Percentiles rank a stretch among this genome's conserved stretches.
Conservation (phyloP, 192 early-diverging fungal species). For the Backusella sp. region DNA sequence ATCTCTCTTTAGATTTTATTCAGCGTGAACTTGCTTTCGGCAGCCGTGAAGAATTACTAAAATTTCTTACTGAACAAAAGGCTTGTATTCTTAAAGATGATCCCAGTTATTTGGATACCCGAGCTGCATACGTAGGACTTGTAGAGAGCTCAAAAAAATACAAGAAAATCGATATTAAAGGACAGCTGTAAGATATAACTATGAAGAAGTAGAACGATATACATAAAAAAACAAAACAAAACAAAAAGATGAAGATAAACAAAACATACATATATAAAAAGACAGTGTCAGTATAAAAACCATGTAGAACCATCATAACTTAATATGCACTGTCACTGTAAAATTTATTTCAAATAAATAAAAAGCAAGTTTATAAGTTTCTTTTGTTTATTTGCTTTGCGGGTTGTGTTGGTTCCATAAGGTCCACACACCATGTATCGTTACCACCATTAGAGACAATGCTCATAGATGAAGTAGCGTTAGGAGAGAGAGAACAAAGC, state of each 20-base stretch:
- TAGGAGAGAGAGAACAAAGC: no score
- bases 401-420: no score
- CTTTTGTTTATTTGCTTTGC: no score
- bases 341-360: neutral
- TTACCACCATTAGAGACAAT: no score
- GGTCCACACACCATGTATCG: no score
- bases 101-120: conserved; percentile 54
- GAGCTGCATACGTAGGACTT: conserved; percentile 48
- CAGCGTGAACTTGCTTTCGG: conserved; percentile 68
- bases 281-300: neutral
- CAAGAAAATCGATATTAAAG: conserved; percentile 77
- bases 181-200: conserved; percentile 54
- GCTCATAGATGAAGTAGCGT: no score
- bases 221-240: neutral
- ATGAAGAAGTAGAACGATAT: neutral
- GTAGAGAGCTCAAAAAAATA: conserved; percentile 58
- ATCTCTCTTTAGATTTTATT: conserved; percentile 57
- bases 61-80: conserved; percentile 52
- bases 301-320: neutral
- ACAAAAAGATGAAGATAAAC: no score
- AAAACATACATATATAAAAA: neutral
- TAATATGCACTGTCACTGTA: neutral
- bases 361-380: neutral
- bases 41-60: conserved; percentile 36
- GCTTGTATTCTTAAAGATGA: conserved; percentile 31